Evolutionary conservation across 2,329 filamentous ascomycete species (phyloP).

Genomic region (Botryotinia calthae): DNA sequence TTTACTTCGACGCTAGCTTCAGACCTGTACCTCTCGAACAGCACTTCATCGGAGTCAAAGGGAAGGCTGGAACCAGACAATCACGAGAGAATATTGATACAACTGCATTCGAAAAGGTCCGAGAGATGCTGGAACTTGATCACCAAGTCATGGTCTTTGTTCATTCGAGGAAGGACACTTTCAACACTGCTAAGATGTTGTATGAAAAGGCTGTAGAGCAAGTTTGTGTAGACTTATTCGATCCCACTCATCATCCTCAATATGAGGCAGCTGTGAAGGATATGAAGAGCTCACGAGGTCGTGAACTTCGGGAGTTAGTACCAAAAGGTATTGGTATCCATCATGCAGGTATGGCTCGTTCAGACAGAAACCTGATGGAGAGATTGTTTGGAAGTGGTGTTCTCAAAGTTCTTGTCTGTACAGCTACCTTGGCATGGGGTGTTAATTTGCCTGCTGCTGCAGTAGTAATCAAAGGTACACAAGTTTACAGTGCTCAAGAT

Average conservation of each 20-base stretch:
- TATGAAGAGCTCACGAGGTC: constrained; percentile 79
- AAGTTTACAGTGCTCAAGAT: constrained; percentile 88
- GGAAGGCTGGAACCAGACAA: constrained; percentile 76
- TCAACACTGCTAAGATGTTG: constrained; percentile 80
- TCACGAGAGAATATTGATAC: constrained; percentile 87
- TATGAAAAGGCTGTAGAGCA: constrained; percentile 84
- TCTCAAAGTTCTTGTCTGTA: constrained; percentile 97
- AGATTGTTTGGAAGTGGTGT: constrained; percentile 86
- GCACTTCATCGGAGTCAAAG: constrained; percentile 94
- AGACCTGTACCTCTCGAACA: constrained; percentile 94
- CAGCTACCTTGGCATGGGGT: constrained; percentile 96
- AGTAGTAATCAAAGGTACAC: constrained; percentile 76
- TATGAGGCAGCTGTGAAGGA: constrained; percentile 80
- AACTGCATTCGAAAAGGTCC: constrained; percentile 89
- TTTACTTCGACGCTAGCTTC: constrained; percentile 97
- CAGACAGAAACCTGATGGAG: constrained; percentile 95
- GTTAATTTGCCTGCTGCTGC: constrained; percentile 96
- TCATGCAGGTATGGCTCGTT: constrained; percentile 92
- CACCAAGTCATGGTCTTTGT: constrained; percentile 99
- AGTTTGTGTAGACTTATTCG: constrained; percentile 76
- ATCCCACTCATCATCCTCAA: constrained; percentile 72
- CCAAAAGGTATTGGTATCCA: constrained; percentile 92
- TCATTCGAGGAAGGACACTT: constrained; percentile 91
- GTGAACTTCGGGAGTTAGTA: constrained; percentile 84
- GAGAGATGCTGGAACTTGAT: constrained; percentile 84